A percentile compares a stretch with the other conserved stretches of the same genome.
Conservation (phyloP, 2,329 filamentous ascomycete genomes). For the Penicillium sp. region DNA sequence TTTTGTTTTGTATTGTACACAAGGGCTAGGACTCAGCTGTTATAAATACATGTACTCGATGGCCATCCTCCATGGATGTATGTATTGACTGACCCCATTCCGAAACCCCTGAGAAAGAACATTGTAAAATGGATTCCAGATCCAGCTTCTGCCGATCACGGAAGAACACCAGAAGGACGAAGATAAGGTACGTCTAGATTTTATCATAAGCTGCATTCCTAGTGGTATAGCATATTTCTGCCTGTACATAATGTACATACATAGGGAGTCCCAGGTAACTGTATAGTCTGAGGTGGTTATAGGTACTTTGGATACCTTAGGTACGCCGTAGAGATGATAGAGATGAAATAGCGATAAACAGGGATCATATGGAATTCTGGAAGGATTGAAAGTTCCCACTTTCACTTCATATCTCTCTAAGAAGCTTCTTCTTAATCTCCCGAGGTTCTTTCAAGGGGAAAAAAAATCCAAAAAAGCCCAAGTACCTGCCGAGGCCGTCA, state of each 20-base stretch:
- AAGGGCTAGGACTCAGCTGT: neutral
- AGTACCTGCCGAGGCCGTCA: slow-evolving; percentile 23
- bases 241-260: neutral
- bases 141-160: slow-evolving; percentile 4
- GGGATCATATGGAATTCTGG: neutral
- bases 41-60: neutral
- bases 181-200: neutral
- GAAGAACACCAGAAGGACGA: slow-evolving; percentile 1
- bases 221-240: neutral
- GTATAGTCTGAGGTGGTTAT: neutral
- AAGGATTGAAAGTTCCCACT: slow-evolving; percentile 5
- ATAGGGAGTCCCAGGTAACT: neutral
- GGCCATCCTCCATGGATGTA: neutral
- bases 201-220: neutral
- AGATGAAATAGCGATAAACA: neutral
- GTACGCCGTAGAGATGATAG: too few relatives aligned
- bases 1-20: neutral
- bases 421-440: slow-evolving; percentile 6
- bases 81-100: neutral
- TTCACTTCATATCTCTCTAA: slow-evolving; percentile 8
- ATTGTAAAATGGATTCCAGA: neutral
- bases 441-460: neutral
- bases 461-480: slow-evolving; percentile 8
- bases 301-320: neutral
- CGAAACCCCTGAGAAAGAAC: slow-evolving; percentile 4